Conservation (phyloP, 495 filamentous ascomycete species). For the Talaromyces proteolyticus region DNA sequence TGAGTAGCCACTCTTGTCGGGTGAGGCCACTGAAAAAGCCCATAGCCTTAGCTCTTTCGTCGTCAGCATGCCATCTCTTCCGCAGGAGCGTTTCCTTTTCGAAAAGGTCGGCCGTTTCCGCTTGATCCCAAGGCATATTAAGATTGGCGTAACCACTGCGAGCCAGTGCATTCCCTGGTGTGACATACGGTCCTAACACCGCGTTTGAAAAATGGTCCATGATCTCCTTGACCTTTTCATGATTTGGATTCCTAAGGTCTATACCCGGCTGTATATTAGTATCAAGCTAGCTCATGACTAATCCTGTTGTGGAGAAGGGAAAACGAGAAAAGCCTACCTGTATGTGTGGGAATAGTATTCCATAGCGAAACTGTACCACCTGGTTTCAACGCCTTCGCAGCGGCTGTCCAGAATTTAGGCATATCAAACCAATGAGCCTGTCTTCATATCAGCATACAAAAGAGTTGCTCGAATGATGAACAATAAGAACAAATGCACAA, state of each 20-base stretch:
- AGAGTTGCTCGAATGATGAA: neutral
- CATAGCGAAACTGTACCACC: slow-evolving; percentile 54
- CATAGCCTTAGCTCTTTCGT: neutral
- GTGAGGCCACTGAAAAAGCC: neutral
- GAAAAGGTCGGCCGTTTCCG: slow-evolving; percentile 28
- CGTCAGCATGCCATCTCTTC: slow-evolving; percentile 27
- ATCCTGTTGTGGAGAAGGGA: too few species aligned
- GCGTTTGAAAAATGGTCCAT: neutral
- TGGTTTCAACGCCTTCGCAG: slow-evolving; percentile 43
- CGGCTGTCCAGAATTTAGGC: slow-evolving; percentile 43
- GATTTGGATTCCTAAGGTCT: neutral
- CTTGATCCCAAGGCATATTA: slow-evolving; percentile 43
- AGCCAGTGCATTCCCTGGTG: slow-evolving; percentile 28
- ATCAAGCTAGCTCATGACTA: neutral
- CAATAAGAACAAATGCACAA: neutral
- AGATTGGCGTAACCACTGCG: slow-evolving; percentile 34
- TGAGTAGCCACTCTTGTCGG: neutral
- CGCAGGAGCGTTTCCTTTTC: slow-evolving; percentile 29
- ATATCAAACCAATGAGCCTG: slow-evolving; percentile 56
- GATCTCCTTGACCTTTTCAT: neutral
- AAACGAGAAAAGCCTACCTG: neutral
- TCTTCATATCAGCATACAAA: neutral
- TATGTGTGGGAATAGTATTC: slow-evolving; percentile 12
- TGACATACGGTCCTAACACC: slow-evolving; percentile 25
- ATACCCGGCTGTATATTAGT: neutral